phyloP scores from a whole-genome alignment of 2,329 filamentous ascomycete genomes.

The Albifimbria verrucaria region DNA sequence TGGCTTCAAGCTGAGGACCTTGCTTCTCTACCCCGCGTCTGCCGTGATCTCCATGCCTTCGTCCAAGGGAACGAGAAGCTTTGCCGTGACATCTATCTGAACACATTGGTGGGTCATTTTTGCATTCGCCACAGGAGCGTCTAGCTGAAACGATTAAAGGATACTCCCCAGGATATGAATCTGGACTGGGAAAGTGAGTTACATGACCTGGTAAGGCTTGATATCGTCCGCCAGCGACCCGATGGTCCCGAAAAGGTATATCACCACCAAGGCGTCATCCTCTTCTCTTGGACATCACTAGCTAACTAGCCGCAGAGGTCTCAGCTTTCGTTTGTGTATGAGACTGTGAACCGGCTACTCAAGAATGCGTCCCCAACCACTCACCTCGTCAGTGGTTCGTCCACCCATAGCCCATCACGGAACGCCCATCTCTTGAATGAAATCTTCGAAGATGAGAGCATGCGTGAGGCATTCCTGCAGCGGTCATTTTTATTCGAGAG shows the following conservation, averaged over 20 bases:
- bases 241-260: conserved; percentile 36
- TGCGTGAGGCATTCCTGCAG: conserved; percentile 58
- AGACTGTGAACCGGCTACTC: conserved; percentile 43
- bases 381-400: conserved; percentile 23
- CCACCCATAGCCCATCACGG: conserved; percentile 42
- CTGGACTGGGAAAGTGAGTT: conserved; percentile 42
- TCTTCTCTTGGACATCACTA: neutral
- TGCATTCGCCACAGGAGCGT: neutral
- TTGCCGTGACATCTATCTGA: conserved; percentile 60
- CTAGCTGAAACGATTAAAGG: conserved; percentile 16
- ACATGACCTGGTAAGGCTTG: conserved; percentile 40
- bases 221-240: conserved; percentile 35
- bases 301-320: conserved; percentile 25
- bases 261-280: neutral
- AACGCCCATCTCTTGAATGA: conserved; percentile 42
- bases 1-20: conserved; percentile 57
- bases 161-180: conserved; percentile 27
- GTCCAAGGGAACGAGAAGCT: conserved; percentile 56
- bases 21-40: conserved; percentile 47
- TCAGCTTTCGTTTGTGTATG: conserved; percentile 46
- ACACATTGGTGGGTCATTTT: conserved; percentile 43
- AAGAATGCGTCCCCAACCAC: conserved; percentile 36
- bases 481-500: conserved; percentile 61
- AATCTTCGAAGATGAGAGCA: conserved; percentile 44
- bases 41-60: conserved; percentile 49